A percentile compares a stretch with the other conserved stretches of the same genome.
Conservation (phyloP, 2,329 filamentous ascomycete species). For the Xylariomycetidae sp. region DNA sequence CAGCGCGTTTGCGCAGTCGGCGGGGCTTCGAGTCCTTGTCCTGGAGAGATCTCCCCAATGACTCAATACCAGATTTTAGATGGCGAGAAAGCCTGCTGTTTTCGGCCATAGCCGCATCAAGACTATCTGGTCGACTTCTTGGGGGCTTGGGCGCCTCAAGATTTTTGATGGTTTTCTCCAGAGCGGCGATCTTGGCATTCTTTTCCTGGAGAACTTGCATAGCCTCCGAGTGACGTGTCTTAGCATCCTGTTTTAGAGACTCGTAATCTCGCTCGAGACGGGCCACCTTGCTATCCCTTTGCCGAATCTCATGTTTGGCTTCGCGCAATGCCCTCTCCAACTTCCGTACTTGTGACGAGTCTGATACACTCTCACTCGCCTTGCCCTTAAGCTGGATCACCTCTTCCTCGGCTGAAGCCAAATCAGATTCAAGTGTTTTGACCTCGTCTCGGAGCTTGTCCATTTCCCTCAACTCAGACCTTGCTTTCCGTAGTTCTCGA, state of each 20-base stretch:
- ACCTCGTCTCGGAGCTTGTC: slow-evolving; percentile 48
- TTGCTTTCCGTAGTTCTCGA: slow-evolving; percentile 50
- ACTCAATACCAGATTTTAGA: slow-evolving; percentile 21
- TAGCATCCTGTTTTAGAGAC: slow-evolving; percentile 47
- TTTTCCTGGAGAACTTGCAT: slow-evolving; percentile 51
- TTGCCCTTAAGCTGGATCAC: slow-evolving; percentile 33
- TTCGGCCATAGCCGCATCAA: slow-evolving; percentile 11
- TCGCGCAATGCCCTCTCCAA: slow-evolving; percentile 39
- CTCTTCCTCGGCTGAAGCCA: slow-evolving; percentile 43
- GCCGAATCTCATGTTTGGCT: slow-evolving; percentile 37
- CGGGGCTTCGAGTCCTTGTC: slow-evolving; percentile 11
- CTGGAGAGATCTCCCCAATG: slow-evolving; percentile 17
- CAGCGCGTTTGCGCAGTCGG: slow-evolving; percentile 14
- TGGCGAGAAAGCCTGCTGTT: slow-evolving; percentile 18
- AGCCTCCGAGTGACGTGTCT: slow-evolving; percentile 50
- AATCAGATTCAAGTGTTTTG: slow-evolving; percentile 44
- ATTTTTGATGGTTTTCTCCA: slow-evolving; percentile 48
- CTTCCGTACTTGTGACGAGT: slow-evolving; percentile 31
- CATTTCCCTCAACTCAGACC: slow-evolving; percentile 49
- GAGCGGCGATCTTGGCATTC: slow-evolving; percentile 51
- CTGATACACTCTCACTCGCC: slow-evolving; percentile 17
- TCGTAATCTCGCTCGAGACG: slow-evolving; percentile 49
- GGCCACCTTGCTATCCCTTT: slow-evolving; percentile 47
- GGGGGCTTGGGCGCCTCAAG: slow-evolving; percentile 32
- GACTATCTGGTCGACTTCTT: slow-evolving; percentile 4